Evolutionary conservation across 257 asterid genomes (phyloP).

Genomic region (Solanum gracilifrons): DNA sequence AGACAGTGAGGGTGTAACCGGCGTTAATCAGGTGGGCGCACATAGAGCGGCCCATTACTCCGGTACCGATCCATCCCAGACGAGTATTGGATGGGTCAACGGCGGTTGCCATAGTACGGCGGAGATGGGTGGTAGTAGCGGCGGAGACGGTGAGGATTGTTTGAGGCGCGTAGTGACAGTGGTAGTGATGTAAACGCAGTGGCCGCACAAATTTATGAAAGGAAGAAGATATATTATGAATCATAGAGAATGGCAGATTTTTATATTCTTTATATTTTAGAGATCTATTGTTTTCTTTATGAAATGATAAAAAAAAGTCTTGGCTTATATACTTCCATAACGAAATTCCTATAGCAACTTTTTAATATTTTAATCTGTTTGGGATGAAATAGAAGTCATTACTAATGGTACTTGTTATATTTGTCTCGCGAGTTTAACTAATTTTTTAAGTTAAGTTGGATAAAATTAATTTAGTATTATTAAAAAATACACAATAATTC

Average conservation of each 20-base stretch:
- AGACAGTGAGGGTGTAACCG: conserved; percentile 70
- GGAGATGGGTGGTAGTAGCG: conserved; percentile 13
- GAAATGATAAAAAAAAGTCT: neutral
- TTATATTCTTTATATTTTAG: neutral
- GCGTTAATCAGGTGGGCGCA: conserved; percentile 78
- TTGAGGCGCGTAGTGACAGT: neutral
- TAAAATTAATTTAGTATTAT: too few species aligned
- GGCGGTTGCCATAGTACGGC: conserved; percentile 15
- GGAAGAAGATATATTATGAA: neutral
- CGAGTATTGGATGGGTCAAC: conserved; percentile 55
- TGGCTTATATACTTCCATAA: neutral
- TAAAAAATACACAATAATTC: neutral
- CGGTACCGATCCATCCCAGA: conserved; percentile 89
- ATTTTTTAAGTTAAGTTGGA: too few species aligned
- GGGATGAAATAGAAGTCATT: neutral
- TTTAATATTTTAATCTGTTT: neutral
- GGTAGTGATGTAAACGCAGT: neutral
- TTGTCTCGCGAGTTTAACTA: too few species aligned
- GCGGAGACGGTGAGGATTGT: neutral
- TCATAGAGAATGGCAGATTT: neutral
- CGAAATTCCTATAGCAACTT: neutral
- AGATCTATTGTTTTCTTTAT: neutral
- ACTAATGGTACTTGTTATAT: neutral
- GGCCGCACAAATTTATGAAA: neutral
- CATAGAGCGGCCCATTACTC: conserved; percentile 91